phyloP scores from a whole-genome alignment of 148 eudicot species.

The Persicaria maculosa region DNA sequence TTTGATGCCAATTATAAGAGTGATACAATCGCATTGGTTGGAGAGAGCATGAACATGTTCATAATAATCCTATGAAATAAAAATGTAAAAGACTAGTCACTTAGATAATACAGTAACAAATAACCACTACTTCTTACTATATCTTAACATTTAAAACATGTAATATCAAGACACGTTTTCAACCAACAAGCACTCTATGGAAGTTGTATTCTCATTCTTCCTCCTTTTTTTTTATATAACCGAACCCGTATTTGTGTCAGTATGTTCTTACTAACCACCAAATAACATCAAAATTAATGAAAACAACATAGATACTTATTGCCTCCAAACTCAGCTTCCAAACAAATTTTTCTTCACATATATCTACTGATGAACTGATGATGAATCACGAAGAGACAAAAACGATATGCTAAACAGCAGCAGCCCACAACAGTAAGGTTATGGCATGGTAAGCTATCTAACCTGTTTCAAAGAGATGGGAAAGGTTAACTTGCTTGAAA shows the following conservation, averaged over 20 bases:
- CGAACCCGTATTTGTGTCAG: too few relatives aligned
- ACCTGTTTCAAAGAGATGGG: conserved; percentile 98
- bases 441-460: neutral
- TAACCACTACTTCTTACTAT: neutral
- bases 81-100: neutral
- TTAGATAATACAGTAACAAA: neutral
- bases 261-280: neutral
- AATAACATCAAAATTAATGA: neutral
- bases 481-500: conserved; percentile 66
- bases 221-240: too few relatives aligned
- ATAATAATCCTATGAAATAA: neutral
- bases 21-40: neutral
- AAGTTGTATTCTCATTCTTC: neutral
- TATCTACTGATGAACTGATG: neutral
- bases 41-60: neutral
- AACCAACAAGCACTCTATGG: neutral
- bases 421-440: neutral
- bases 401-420: neutral
- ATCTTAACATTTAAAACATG: neutral
- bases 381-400: neutral
- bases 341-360: neutral
- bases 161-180: neutral
- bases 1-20: neutral
- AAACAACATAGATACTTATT: neutral
- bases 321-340: neutral